A percentile compares a stretch with the other conserved stretches of the same genome.
phyloP scores from a whole-genome alignment of 2,329 filamentous ascomycete species.

The Rhinocladiella similis region DNA sequence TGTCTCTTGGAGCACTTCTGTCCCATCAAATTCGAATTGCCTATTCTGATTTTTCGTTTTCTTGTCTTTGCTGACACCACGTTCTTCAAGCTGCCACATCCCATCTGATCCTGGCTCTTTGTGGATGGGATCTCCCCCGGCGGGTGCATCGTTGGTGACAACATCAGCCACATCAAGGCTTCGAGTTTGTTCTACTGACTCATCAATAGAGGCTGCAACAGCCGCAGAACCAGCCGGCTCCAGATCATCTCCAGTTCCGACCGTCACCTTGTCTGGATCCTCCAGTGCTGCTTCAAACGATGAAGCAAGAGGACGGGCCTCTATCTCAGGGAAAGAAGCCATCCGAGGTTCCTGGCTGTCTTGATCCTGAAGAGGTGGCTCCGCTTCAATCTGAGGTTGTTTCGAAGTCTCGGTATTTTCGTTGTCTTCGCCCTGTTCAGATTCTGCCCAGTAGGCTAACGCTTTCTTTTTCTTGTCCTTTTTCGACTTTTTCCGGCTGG shows the following conservation, averaged over 20 bases:
- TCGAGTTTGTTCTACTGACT: background rate
- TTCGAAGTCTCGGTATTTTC: background rate
- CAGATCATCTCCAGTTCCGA: no score
- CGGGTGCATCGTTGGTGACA: no score
- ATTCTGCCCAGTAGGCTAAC: conserved; percentile 3
- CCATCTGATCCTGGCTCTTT: no score
- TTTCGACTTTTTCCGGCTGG: conserved; percentile 35
- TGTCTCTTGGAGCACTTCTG: conserved; percentile 17
- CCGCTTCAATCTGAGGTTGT: background rate
- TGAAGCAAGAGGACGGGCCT: no score
- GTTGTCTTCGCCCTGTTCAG: conserved; percentile 1
- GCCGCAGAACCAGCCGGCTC: no score
- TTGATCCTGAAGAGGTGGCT: background rate
- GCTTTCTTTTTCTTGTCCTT: conserved; percentile 23
- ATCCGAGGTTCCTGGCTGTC: background rate
- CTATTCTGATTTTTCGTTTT: background rate
- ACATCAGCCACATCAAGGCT: background rate
- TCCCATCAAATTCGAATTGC: background rate
- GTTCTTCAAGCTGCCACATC: no score
- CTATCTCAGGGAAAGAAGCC: no score
- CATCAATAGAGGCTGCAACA: background rate
- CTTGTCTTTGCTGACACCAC: background rate
- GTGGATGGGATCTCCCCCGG: no score
- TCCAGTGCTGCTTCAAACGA: no score
- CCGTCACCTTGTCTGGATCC: no score